These are phyloP conservation scores for Amoebophrya sp. DNA, from an alignment of 169 alveolate genomes.

Conservation along the genomic window DNA sequence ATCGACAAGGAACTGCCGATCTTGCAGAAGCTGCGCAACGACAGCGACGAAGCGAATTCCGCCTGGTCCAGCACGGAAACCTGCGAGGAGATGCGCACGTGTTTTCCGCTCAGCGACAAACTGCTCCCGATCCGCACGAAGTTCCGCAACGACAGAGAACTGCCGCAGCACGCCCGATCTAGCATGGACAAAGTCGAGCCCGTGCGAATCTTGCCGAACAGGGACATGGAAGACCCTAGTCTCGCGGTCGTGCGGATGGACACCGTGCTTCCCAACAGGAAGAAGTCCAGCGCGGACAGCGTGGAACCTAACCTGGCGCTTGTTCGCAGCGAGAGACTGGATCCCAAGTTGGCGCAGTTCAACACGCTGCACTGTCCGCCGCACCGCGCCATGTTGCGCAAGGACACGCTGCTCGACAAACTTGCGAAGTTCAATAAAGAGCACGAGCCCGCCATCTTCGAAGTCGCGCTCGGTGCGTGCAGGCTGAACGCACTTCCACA, in stretches of 20 bases:
- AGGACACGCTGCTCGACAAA: constrained; percentile 14
- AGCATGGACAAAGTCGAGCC: neutral
- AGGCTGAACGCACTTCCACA: constrained; percentile 22
- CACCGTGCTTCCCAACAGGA: neutral
- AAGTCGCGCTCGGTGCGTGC: neutral
- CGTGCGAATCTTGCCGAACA: constrained; percentile 5
- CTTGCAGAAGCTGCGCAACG: neutral
- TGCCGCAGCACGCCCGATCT: neutral
- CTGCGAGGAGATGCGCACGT: neutral
- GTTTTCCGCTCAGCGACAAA: neutral
- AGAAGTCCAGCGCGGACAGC: constrained; percentile 9
- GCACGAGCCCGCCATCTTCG: neutral
- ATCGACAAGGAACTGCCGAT: neutral
- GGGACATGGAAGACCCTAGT: constrained; percentile 3
- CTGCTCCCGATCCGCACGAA: neutral
- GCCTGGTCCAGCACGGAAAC: neutral
- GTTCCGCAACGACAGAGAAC: neutral
- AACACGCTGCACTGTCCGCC: neutral
- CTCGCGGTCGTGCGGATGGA: neutral
- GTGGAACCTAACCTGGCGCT: neutral
- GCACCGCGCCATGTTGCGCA: neutral
- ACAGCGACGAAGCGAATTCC: neutral
- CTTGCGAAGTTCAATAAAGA: neutral
- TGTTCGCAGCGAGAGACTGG: neutral
- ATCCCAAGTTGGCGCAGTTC: neutral